These are phyloP conservation scores for Neopestalotiopsis sp. DNA, from an alignment of 2,329 filamentous ascomycete genomes.

Conservation along the genomic window DNA sequence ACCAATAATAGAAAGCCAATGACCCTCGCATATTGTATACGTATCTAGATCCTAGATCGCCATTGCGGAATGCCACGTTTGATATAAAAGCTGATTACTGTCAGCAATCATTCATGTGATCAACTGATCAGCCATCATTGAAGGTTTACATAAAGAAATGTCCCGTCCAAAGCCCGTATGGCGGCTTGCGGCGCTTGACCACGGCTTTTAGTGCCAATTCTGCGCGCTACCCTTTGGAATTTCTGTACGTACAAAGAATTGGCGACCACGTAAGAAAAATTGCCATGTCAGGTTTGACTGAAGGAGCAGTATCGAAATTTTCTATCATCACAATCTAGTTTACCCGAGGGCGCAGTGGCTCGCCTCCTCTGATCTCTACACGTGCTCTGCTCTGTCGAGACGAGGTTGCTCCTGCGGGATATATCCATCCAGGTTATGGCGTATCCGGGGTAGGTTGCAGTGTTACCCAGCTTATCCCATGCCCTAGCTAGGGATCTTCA, in stretches of 20 bases:
- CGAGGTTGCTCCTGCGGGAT: background rate
- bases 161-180: background rate
- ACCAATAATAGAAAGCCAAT: conserved; percentile 12
- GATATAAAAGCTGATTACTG: background rate
- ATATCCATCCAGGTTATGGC: background rate
- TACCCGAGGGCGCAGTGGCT: background rate
- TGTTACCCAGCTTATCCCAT: too few relatives aligned
- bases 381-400: background rate
- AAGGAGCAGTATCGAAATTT: too few relatives aligned
- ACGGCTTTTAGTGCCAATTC: background rate
- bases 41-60: background rate
- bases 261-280: background rate
- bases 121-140: background rate
- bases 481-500: too few relatives aligned
- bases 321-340: too few relatives aligned
- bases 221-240: background rate
- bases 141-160: background rate
- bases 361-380: background rate
- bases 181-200: background rate
- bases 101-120: background rate
- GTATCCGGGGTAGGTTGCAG: background rate
- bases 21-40: background rate
- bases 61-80: background rate
- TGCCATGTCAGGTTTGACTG: background rate
- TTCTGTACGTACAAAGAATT: background rate